phyloP scores from a whole-genome alignment of 2,329 filamentous ascomycete genomes.

The Coniella vitis region DNA sequence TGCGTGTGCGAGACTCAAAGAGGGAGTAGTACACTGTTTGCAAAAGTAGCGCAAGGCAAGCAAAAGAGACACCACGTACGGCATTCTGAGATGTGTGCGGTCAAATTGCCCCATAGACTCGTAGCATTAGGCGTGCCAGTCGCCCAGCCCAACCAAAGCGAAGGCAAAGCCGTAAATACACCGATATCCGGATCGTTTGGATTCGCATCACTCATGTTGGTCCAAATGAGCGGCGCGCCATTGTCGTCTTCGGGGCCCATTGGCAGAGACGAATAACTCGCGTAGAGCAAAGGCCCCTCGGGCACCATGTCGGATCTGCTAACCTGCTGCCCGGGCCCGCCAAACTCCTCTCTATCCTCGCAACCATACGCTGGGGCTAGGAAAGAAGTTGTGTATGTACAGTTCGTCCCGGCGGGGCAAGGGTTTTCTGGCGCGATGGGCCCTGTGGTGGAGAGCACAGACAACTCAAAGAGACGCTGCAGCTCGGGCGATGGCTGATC shows the following conservation, averaged over 20 bases:
- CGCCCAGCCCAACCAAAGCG: constrained; percentile 15
- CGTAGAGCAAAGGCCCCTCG: constrained; percentile 9
- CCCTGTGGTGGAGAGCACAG: constrained; percentile 9
- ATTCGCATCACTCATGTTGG: constrained; percentile 5
- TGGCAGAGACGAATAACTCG: constrained; percentile 15
- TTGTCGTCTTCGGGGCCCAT: constrained; percentile 9
- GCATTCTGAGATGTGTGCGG: constrained; percentile 13
- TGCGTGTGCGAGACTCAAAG: too few relatives aligned
- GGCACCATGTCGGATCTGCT: constrained; percentile 13
- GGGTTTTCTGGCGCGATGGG: constrained; percentile 11
- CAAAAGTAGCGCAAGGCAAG: too few relatives aligned
- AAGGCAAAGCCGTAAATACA: constrained; percentile 10
- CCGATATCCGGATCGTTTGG: constrained; percentile 9
- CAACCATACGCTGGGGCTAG: constrained; percentile 13
- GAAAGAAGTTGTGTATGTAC: constrained; percentile 9
- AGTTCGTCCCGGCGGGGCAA: constrained; percentile 13
- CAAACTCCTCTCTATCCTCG: constrained; percentile 13
- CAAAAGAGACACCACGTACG: neutral
- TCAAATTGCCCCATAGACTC: constrained; percentile 5
- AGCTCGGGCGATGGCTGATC: constrained; percentile 9
- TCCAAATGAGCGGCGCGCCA: constrained; percentile 12
- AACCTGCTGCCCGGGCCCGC: constrained; percentile 5
- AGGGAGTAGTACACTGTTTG: too few relatives aligned
- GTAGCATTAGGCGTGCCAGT: constrained; percentile 5
- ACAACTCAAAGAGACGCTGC: constrained; percentile 7